phyloP scores from a whole-genome alignment of 441 rosid species.

The Euphorbia celastroides region DNA sequence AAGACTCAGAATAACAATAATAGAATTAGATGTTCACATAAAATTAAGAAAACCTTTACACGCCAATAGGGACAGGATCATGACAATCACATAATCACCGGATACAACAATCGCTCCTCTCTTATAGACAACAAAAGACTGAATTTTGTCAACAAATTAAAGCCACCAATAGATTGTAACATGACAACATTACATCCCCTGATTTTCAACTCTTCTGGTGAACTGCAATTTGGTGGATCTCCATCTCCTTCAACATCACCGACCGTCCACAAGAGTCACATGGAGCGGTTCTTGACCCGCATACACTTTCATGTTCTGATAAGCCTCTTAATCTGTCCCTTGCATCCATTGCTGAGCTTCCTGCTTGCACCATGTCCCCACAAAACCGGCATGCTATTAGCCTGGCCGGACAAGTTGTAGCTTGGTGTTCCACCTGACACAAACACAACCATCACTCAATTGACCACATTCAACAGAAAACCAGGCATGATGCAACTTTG shows the following conservation, averaged over 20 bases:
- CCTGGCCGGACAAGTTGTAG: conserved; percentile 58
- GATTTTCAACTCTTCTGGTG: conserved; percentile 53
- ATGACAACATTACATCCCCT: neutral
- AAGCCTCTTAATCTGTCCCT: conserved; percentile 79
- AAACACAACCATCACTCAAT: too few relatives aligned
- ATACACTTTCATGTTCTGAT: conserved; percentile 83
- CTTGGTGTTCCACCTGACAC: conserved; percentile 78
- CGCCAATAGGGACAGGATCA: neutral
- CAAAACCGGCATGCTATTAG: conserved; percentile 74
- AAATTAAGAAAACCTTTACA: neutral
- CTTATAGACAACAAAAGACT: neutral
- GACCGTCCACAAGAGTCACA: conserved; percentile 94
- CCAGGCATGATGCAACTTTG: neutral
- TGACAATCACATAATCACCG: neutral
- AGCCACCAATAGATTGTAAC: neutral
- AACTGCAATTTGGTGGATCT: conserved; percentile 83
- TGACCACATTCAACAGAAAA: too few relatives aligned
- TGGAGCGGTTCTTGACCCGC: conserved; percentile 88
- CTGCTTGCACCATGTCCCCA: conserved; percentile 95
- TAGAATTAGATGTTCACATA: neutral
- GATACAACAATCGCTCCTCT: neutral
- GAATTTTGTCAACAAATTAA: neutral
- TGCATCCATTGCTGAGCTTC: conserved; percentile 56
- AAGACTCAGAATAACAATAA: neutral
- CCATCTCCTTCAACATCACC: conserved; percentile 95